phyloP scores from a whole-genome alignment of 352 stramenopile genomes.

The Pythium dissotocum region DNA sequence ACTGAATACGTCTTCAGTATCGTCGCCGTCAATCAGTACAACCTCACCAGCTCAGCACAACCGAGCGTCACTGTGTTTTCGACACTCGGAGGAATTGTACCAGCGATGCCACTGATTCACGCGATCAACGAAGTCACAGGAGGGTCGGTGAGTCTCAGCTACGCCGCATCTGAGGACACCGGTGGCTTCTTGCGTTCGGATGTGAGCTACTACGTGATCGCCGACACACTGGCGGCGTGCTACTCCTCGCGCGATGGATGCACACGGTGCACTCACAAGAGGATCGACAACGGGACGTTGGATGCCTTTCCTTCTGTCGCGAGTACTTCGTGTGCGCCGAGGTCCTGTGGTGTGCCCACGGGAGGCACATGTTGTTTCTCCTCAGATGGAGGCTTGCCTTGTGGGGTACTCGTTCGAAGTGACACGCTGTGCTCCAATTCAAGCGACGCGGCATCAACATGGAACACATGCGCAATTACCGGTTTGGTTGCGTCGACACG shows the following conservation, averaged over 20 bases:
- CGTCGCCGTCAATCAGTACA: constrained; percentile 49
- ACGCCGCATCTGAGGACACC: constrained; percentile 24
- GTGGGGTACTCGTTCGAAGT: constrained; percentile 22
- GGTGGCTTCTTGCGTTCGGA: constrained; percentile 31
- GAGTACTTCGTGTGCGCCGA: not conserved
- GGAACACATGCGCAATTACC: constrained; percentile 27
- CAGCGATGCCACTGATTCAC: constrained; percentile 26
- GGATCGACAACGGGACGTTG: not conserved
- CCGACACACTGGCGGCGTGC: constrained; percentile 34
- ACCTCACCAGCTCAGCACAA: constrained; percentile 26
- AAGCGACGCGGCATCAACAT: not conserved
- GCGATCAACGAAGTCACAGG: constrained; percentile 24
- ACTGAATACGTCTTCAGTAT: constrained; percentile 40
- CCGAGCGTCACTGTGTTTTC: constrained; percentile 24
- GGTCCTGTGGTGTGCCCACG: constrained; percentile 11
- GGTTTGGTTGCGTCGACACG: constrained; percentile 33
- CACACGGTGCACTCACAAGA: constrained; percentile 28
- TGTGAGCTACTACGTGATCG: constrained; percentile 27
- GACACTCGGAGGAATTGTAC: constrained; percentile 22
- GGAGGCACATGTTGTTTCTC: constrained; percentile 27
- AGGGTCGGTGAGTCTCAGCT: constrained; percentile 35
- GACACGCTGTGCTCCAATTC: constrained; percentile 21
- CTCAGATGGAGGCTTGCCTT: constrained; percentile 11
- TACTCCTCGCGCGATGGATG: constrained; percentile 24
- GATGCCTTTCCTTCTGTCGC: not conserved